Evolutionary conservation across 768 basidiomycete genomes (phyloP).

Genomic region (Gloeophyllum trabeum): DNA sequence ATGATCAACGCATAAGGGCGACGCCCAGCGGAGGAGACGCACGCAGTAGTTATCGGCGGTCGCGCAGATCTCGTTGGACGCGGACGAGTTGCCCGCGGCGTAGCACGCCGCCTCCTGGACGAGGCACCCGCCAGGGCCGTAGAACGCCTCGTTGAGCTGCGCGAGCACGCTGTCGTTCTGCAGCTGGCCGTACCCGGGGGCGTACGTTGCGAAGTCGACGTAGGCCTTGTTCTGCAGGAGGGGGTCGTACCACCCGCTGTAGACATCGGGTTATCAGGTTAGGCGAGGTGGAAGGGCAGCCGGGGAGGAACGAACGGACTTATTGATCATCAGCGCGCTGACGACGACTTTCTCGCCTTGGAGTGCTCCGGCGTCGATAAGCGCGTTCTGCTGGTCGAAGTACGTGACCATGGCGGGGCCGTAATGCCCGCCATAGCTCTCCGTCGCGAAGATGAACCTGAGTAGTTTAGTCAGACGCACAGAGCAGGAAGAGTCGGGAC

Average conservation of each 20-base stretch:
- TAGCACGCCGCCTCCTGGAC: constrained; percentile 47
- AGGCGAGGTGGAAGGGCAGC: not conserved
- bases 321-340: constrained; percentile 46
- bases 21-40: constrained; percentile 10
- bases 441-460: constrained; percentile 54
- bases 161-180: constrained; percentile 33
- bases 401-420: constrained; percentile 53
- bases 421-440: constrained; percentile 62
- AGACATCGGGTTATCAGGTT: not conserved
- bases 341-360: constrained; percentile 40
- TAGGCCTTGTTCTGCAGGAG: constrained; percentile 52
- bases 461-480: not conserved
- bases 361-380: constrained; percentile 31
- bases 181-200: constrained; percentile 58
- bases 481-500: not conserved
- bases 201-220: constrained; percentile 45
- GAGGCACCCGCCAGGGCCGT: constrained; percentile 35
- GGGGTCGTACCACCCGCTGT: constrained; percentile 57
- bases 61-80: constrained; percentile 38
- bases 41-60: constrained; percentile 48
- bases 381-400: constrained; percentile 49
- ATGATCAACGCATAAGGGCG: not conserved
- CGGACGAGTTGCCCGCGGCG: constrained; percentile 32
- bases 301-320: constrained; percentile 7
- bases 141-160: constrained; percentile 37